Base-by-base conservation (phyloP, 768 basidiomycete genomes). In the Pleurotus pulmonarius region DNA sequence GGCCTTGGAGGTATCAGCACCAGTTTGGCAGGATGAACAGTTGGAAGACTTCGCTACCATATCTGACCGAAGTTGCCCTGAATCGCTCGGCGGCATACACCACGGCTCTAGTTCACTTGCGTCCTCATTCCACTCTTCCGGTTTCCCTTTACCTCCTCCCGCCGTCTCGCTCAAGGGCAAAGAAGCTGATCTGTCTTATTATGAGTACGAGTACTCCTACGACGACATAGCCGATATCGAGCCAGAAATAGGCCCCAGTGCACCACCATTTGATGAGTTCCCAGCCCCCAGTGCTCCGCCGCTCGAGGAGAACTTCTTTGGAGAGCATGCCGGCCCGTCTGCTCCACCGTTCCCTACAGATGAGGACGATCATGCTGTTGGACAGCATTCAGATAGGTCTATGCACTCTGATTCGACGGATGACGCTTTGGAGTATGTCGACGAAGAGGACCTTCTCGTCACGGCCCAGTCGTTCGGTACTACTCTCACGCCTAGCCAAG, bases 11-110 rank as follows among this genome's bases (percentile, higher is more conserved):
- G 67, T 74, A 4, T 83, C 81, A 51, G 84, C 72, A 22, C 84
- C 84, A 8, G 73, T 70, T 39, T 85, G 79, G 81, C 68, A 77
- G 44, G 83, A 85, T 56, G 78, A 83, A 46, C 69, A 74, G 11
- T 61, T 75, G 38, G 74, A 76, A 37, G 72, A 73, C 22, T 70
- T 76, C 47, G 67, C 58, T 7, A 46, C 44, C 12, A 55, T 66
- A 43, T 20, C 63, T 39, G 34, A 54, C 43, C 38, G 56, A 11
- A 25, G 56, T 37, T 40, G 49, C 49, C 52, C 47, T 29, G 26
- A 44, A 3, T 44, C 16, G 12, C 56, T 9, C 29, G n/a, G 25
- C 38, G 44, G 25, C 34, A 49, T 16, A 18, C 43, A 45, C 38
- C 49, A 9, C 22, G n/a, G 40, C 20, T 40, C 12, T 49, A 41